Percentiles rank a stretch among this genome's conserved stretches.
phyloP scores from a whole-genome alignment of 345 rosid species.

The Arabidopsis arenosa region DNA sequence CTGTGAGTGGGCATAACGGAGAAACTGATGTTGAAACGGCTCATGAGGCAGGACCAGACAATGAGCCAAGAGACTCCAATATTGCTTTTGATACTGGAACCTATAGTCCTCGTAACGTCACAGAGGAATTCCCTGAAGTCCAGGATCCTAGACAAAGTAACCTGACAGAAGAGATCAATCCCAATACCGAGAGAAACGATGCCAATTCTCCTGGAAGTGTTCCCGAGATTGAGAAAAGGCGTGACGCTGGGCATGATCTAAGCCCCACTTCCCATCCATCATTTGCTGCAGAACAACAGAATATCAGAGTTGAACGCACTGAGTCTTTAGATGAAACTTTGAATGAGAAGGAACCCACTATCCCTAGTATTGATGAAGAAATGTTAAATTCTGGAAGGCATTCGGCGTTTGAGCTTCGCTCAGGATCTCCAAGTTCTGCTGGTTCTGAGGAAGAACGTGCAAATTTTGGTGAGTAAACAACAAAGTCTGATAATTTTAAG shows the following conservation, averaged over 20 bases:
- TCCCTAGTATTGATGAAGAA: slow-evolving; percentile 57
- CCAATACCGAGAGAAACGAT: slow-evolving; percentile 14
- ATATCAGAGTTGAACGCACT: slow-evolving; percentile 38
- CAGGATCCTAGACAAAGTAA: slow-evolving; percentile 46
- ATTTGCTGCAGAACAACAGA: slow-evolving; percentile 33
- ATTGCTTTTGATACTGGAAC: slow-evolving; percentile 30
- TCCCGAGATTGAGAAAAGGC: slow-evolving; percentile 66
- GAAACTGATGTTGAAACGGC: slow-evolving; percentile 25
- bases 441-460: slow-evolving; percentile 48
- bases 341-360: slow-evolving; percentile 51
- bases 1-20: slow-evolving; percentile 35
- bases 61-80: slow-evolving; percentile 41
- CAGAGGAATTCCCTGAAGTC: slow-evolving; percentile 35
- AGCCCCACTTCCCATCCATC: slow-evolving; percentile 45
- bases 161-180: slow-evolving; percentile 45
- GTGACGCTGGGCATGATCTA: slow-evolving; percentile 55
- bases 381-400: slow-evolving; percentile 48
- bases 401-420: slow-evolving; percentile 54
- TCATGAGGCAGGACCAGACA: slow-evolving; percentile 41
- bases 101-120: slow-evolving; percentile 49
- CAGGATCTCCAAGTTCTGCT: slow-evolving; percentile 54
- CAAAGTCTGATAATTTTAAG: neutral
- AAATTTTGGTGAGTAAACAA: slow-evolving; percentile 57
- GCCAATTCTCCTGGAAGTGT: slow-evolving; percentile 45
- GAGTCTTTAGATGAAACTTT: slow-evolving; percentile 43